These are phyloP conservation scores for Pythium phragmiticola DNA, from an alignment of 352 stramenopile genomes.

Conservation along the genomic window DNA sequence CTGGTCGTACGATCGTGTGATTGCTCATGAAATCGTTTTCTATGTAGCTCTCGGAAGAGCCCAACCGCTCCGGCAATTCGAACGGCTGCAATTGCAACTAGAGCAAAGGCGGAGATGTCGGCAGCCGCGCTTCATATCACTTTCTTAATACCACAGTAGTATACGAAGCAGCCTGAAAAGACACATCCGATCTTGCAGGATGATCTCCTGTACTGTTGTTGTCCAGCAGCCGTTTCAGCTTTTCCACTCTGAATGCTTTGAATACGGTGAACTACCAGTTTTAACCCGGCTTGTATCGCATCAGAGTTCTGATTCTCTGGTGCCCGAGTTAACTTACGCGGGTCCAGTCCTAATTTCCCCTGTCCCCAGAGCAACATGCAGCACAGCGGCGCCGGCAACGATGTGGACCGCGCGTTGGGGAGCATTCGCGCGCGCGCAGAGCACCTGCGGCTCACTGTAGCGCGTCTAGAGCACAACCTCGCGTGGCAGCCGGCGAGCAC, in stretches of 20 bases:
- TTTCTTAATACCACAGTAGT: neutral
- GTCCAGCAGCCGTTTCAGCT: neutral
- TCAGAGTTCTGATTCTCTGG: conserved; percentile 8
- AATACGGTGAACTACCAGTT: conserved; percentile 3
- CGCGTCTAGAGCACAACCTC: conserved; percentile 72
- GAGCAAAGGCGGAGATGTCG: neutral
- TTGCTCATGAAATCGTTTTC: neutral
- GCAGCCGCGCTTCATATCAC: neutral
- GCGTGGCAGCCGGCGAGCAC: conserved; percentile 79
- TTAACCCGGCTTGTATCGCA: conserved; percentile 4
- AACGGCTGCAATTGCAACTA: conserved; percentile 37
- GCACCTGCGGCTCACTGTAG: conserved; percentile 76
- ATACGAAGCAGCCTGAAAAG: conserved; percentile 2
- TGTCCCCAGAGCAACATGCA: conserved; percentile 8
- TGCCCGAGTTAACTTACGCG: conserved; percentile 12
- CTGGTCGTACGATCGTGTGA: neutral
- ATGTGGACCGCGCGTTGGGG: conserved; percentile 75
- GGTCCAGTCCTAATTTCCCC: neutral
- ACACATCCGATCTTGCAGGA: neutral
- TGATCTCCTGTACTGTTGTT: neutral
- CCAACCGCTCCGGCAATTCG: conserved; percentile 23
- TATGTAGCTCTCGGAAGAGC: conserved; percentile 29
- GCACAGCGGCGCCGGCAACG: conserved; percentile 34
- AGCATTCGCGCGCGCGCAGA: conserved; percentile 80
- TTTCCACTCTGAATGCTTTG: conserved; percentile 7